Evolutionary conservation across 2,329 filamentous ascomycete species (phyloP).

Genomic region (Microsporum ferrugineum): DNA sequence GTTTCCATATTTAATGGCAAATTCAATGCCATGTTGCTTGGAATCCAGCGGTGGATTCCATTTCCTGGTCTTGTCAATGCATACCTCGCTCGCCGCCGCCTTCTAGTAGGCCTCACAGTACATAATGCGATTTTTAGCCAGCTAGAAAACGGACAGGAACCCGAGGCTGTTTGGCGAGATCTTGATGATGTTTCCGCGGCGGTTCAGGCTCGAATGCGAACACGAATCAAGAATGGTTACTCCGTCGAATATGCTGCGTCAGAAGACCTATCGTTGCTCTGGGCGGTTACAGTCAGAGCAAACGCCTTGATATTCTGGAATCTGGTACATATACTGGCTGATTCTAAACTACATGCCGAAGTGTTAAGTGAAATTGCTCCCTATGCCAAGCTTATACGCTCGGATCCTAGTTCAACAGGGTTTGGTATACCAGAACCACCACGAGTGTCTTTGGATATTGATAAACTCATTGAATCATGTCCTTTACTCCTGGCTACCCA

Average conservation of each 20-base stretch:
- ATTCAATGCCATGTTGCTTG: constrained; percentile 44
- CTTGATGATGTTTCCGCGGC: constrained; percentile 39
- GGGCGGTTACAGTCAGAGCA: constrained; percentile 45
- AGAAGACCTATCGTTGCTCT: constrained; percentile 41
- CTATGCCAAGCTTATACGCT: constrained; percentile 30
- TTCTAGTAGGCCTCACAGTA: constrained; percentile 31
- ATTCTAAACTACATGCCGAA: constrained; percentile 30
- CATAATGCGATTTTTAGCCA: constrained; percentile 35
- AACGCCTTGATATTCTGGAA: constrained; percentile 44
- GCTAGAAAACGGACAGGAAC: constrained; percentile 32
- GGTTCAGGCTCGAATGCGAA: constrained; percentile 32
- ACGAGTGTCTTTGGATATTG: constrained; percentile 31
- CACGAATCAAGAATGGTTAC: constrained; percentile 30
- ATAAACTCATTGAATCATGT: constrained; percentile 34
- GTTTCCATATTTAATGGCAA: constrained; percentile 45
- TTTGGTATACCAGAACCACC: constrained; percentile 36
- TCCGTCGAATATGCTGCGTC: constrained; percentile 29
- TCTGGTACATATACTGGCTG: constrained; percentile 36
- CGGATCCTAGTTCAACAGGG: constrained; percentile 27
- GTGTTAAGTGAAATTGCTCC: constrained; percentile 38
- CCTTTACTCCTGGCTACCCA: constrained; percentile 37
- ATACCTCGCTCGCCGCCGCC: constrained; percentile 35
- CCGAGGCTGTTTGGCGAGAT: constrained; percentile 36
- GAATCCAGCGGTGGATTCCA: constrained; percentile 46
- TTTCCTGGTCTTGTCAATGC: constrained; percentile 41